phyloP scores from a whole-genome alignment of 257 asterid species.

The Scutellaria baicalensis region DNA sequence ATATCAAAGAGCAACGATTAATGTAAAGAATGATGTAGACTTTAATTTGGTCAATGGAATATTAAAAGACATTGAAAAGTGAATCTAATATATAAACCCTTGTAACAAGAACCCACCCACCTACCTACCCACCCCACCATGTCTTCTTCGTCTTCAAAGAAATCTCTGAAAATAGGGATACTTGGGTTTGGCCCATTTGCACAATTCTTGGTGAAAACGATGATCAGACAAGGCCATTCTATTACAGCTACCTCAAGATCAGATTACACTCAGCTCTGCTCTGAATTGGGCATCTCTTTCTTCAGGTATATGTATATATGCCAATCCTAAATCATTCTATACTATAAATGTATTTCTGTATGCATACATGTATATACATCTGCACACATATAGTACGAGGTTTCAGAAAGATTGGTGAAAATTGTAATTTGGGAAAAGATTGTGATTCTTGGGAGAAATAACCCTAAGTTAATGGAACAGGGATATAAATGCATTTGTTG shows the following conservation, averaged over 20 bases:
- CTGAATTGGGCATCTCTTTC: constrained; percentile 54
- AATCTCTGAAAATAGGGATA: constrained; percentile 53
- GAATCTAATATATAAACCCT: neutral
- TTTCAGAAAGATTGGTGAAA: no score
- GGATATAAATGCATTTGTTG: constrained; percentile 51
- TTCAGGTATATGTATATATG: constrained; percentile 36
- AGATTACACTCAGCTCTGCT: constrained; percentile 53
- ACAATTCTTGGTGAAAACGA: constrained; percentile 59
- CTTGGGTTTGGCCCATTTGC: constrained; percentile 83
- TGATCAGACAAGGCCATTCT: constrained; percentile 63
- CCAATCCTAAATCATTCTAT: neutral
- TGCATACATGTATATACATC: neutral
- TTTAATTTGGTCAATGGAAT: no score
- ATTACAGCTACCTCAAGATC: constrained; percentile 70
- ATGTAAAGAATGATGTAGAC: no score
- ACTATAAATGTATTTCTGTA: no score
- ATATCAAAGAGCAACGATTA: no score
- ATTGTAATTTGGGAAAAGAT: no score
- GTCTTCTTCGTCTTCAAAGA: constrained; percentile 23
- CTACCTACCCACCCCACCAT: constrained; percentile 1
- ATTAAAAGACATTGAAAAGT: no score
- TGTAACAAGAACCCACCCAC: neutral
- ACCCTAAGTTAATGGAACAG: constrained; percentile 25
- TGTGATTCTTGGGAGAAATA: no score
- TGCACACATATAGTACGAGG: no score